These are phyloP conservation scores for Penicillium sclerotigenum DNA, from an alignment of 2,329 filamentous ascomycete genomes.

Conservation along the genomic window DNA sequence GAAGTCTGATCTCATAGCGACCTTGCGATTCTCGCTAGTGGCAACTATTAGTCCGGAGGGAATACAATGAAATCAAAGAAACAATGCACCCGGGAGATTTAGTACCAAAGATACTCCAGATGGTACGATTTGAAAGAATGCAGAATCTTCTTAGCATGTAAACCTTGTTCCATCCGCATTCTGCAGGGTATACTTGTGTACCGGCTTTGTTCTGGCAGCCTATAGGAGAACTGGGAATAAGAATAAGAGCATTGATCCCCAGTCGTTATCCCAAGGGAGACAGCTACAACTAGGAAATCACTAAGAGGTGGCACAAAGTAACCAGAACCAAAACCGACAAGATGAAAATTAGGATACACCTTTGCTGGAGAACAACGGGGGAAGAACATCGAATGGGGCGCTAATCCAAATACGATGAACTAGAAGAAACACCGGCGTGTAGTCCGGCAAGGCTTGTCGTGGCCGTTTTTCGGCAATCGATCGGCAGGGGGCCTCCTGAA, in stretches of 20 bases:
- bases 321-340: not conserved
- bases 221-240: slow-evolving; percentile 1
- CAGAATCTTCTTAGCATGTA: not conserved
- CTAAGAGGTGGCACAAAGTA: not conserved
- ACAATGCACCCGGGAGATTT: not conserved
- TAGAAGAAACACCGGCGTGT: slow-evolving; percentile 8
- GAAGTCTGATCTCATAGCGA: slow-evolving; percentile 6
- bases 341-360: not conserved
- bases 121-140: not conserved
- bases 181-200: not conserved
- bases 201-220: not conserved
- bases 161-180: not conserved
- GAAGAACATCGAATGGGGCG: not conserved
- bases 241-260: not conserved
- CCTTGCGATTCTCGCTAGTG: not conserved
- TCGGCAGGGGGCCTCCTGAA: slow-evolving; percentile 2
- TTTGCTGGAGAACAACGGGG: not conserved
- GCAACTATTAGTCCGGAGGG: not conserved
- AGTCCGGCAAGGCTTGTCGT: slow-evolving; percentile 16
- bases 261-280: not conserved
- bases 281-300: not conserved
- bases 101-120: not conserved
- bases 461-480: not conserved
- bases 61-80: not conserved
- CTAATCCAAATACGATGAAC: not conserved